Percentiles rank a stretch among this genome's conserved stretches.
phyloP scores from a whole-genome alignment of 768 basidiomycete genomes.

The Hortiboletus flavorubellus region DNA sequence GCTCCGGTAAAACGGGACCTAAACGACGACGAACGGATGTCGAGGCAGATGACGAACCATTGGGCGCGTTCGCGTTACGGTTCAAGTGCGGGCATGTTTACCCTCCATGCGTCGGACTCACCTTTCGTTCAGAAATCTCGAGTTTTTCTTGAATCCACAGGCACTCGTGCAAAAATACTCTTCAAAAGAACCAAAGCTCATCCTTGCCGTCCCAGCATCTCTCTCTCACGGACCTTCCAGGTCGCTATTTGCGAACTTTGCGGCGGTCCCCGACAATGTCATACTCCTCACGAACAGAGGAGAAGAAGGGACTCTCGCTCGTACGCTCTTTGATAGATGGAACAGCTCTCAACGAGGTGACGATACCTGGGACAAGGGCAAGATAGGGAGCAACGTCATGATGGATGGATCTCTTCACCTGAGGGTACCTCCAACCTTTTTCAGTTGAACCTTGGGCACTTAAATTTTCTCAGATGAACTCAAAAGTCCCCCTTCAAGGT shows the following conservation, averaged over 20 bases:
- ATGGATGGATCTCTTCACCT: slow-evolving; percentile 69
- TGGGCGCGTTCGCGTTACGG: slow-evolving; percentile 81
- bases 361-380: slow-evolving; percentile 86
- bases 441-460: neutral
- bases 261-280: slow-evolving; percentile 77
- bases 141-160: slow-evolving; percentile 84
- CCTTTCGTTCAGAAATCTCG: slow-evolving; percentile 64
- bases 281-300: slow-evolving; percentile 79
- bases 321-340: slow-evolving; percentile 83
- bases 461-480: slow-evolving; percentile 58
- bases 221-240: slow-evolving; percentile 92
- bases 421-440: slow-evolving; percentile 43
- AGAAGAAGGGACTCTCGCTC: slow-evolving; percentile 77
- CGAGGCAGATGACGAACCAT: slow-evolving; percentile 75
- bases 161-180: slow-evolving; percentile 79
- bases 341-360: slow-evolving; percentile 74
- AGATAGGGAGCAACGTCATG: slow-evolving; percentile 82
- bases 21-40: slow-evolving; percentile 58
- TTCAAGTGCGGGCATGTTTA: slow-evolving; percentile 66
- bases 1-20: slow-evolving; percentile 49
- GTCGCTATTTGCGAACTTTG: slow-evolving; percentile 82
- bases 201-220: slow-evolving; percentile 89
- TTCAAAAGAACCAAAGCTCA: slow-evolving; percentile 86
- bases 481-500: slow-evolving; percentile 87
- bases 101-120: slow-evolving; percentile 1